phyloP scores from a whole-genome alignment of 495 filamentous ascomycete species.

The Neurospora sp. region DNA sequence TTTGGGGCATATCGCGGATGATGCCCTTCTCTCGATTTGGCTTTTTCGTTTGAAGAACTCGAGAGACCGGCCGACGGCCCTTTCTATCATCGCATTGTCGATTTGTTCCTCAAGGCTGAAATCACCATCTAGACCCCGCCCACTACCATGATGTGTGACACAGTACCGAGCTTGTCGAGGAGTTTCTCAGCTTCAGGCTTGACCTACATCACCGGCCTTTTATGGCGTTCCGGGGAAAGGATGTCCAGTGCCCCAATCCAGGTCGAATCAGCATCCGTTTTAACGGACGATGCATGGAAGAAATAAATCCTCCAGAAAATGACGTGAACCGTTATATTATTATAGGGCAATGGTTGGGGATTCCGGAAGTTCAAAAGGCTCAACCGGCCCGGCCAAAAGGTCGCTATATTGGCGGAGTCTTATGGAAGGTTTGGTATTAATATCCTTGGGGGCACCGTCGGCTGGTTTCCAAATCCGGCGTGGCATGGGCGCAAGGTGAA shows the following conservation, averaged over 20 bases:
- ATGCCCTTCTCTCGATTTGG: neutral
- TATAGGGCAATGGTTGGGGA: neutral
- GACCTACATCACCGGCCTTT: neutral
- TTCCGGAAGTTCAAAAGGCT: neutral
- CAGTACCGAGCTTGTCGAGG: neutral
- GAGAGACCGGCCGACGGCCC: neutral
- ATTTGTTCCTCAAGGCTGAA: neutral
- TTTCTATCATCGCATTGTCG: neutral
- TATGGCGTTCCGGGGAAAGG: neutral
- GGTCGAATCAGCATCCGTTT: neutral
- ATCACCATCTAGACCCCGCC: neutral
- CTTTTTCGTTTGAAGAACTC: neutral
- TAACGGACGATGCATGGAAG: neutral
- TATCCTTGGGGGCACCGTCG: neutral
- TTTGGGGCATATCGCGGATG: neutral
- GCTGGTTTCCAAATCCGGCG: neutral
- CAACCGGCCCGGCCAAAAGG: neutral
- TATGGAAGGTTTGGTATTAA: neutral
- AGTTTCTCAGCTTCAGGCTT: neutral
- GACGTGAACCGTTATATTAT: too few relatives aligned
- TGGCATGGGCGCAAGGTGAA: neutral
- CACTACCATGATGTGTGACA: neutral
- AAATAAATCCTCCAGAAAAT: too few relatives aligned
- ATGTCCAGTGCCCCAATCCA: neutral
- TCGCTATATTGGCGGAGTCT: neutral